Evolutionary conservation across 306 rosid genomes (phyloP), one percentile per base, ranked within the genome.

Genomic region (Quercus berberidifolia): DNA sequence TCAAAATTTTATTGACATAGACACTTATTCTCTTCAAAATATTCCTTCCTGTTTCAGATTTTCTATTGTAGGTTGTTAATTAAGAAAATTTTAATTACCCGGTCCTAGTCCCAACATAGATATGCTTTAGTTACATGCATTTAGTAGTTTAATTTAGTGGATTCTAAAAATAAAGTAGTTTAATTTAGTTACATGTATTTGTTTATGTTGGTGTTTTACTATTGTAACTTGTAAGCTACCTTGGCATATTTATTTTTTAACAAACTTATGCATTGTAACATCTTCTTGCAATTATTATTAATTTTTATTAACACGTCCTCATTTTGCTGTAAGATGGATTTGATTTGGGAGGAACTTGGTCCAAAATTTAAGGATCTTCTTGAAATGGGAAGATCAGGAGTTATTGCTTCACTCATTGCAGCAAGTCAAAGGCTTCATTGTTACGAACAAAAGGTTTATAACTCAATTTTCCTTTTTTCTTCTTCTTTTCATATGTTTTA

Each of bases 331-430:
- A 80, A 95, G 98, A 79, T 95, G 96, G 91, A 88, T 82, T 77
- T 90, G 85, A 84, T 91, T 20, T 95, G 97, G 98, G 87, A 89
- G 74, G 98, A 95, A 78, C 94, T 95, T 73, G 96, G 92, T 74
- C 83, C 85, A 41, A 95, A 89, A 62, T 75, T 95, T 76, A 85
- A 81, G 78, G 88, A 79, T 79, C 94, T 95, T 79, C 85, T 95
- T 58, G 82, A 88, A 85, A 86, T 89, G 93, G 96, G 99, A 86
- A 89, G 85, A 84, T 79, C 99, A n/a, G 98, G 98, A 77, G 97
- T 93, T 77, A 89, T 91, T 77, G 96, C 97, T 80, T 89, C 96
- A 14, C 87, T 89, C 14, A 73, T 91, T 75, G 94, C 97, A 85
- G 89, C 97, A 52, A 83, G 96, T 76, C 93, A 88, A 85, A 91